Evolutionary conservation across 176 grass and related monocot genomes (phyloP).

Genomic region (Themeda triandra): DNA sequence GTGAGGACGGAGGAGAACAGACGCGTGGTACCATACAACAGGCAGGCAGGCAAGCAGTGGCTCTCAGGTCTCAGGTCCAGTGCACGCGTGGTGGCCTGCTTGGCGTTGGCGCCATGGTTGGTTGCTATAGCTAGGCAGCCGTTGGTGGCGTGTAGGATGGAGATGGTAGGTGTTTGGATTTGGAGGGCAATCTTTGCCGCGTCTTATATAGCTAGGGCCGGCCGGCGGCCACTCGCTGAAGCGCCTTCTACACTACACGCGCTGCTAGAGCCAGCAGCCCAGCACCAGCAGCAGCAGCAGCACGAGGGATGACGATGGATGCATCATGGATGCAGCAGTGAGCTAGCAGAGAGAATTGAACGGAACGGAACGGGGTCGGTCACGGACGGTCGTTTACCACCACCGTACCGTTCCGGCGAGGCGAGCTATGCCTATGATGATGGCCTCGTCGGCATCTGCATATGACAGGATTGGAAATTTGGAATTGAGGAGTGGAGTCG

Average conservation of each 20-base stretch:
- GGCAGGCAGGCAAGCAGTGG: not conserved
- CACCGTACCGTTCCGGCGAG: not conserved
- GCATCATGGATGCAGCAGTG: not conserved
- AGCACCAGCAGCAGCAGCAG: not conserved
- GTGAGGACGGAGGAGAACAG: no score
- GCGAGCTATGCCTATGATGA: not conserved
- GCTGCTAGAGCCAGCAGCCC: not conserved
- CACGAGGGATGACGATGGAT: not conserved
- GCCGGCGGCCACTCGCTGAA: not conserved
- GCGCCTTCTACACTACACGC: not conserved
- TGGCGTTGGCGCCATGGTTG: slow-evolving; percentile 13
- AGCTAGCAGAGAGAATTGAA: not conserved
- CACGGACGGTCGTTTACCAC: not conserved
- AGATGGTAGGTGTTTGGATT: slow-evolving; percentile 2
- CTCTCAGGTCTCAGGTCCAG: not conserved
- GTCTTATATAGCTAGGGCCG: slow-evolving; percentile 30
- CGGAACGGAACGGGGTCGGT: not conserved
- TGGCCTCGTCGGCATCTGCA: not conserved
- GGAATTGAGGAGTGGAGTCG: not conserved
- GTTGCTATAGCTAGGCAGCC: not conserved
- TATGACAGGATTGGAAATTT: not conserved
- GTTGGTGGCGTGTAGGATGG: slow-evolving; percentile 1
- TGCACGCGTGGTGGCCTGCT: not conserved
- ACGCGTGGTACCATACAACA: not conserved
- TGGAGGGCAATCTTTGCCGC: not conserved